phyloP scores from a whole-genome alignment of 768 basidiomycete species.

The Kwoniella shandongensis region DNA sequence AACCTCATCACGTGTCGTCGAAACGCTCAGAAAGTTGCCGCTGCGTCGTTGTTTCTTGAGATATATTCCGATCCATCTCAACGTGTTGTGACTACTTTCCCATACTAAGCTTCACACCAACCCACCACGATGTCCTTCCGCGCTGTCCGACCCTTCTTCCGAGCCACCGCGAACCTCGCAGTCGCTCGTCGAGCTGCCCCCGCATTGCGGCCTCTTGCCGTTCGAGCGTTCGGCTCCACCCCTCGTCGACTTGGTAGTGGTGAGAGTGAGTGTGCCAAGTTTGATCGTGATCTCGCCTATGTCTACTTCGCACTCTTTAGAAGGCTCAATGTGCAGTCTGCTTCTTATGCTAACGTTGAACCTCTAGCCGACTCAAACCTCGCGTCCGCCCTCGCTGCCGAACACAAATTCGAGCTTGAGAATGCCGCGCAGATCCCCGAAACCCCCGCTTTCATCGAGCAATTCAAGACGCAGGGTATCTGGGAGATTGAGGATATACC shows the following conservation, averaged over 20 bases:
- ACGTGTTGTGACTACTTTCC: no score
- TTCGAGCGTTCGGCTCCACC: constrained; percentile 33
- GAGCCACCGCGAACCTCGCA: constrained; percentile 15
- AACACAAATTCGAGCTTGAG: constrained; percentile 83
- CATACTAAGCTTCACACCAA: background rate
- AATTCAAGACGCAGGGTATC: constrained; percentile 69
- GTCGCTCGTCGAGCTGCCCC: constrained; percentile 16
- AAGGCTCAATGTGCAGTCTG: no score
- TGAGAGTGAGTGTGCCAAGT: constrained; percentile 45
- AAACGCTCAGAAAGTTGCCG: no score
- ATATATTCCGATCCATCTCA: no score
- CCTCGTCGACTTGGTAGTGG: constrained; percentile 39
- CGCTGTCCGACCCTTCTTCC: constrained; percentile 17
- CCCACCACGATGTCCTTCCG: constrained; percentile 22
- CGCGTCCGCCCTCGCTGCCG: constrained; percentile 72
- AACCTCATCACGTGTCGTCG: no score
- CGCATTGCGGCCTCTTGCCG: constrained; percentile 10
- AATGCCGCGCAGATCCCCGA: constrained; percentile 54
- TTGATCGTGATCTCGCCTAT: no score
- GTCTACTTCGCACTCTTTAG: no score
- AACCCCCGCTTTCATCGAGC: constrained; percentile 71
- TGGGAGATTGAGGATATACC: constrained; percentile 77
- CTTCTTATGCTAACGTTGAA: background rate
- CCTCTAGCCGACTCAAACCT: constrained; percentile 58
- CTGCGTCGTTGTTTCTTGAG: no score